Evolutionary conservation across 2,329 filamentous ascomycete species (phyloP).

Genomic region (Fusarium acutatum): DNA sequence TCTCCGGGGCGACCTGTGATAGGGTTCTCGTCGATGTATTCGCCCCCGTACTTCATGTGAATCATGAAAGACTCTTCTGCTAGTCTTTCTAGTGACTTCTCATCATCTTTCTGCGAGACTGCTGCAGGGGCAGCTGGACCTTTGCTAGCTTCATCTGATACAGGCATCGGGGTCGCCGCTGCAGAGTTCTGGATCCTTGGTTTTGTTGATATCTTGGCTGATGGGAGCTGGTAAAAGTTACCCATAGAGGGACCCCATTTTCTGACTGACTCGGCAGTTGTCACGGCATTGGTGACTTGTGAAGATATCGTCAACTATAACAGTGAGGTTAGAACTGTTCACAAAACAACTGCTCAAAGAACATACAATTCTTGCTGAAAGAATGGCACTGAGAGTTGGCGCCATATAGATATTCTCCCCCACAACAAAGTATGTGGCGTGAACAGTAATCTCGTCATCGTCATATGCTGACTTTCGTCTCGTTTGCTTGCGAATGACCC

Average conservation of each 20-base stretch:
- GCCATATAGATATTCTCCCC: conserved; percentile 75
- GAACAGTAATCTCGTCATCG: conserved; percentile 67
- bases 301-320: conserved; percentile 63
- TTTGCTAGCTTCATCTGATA: conserved; percentile 44
- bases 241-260: conserved; percentile 65
- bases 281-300: conserved; percentile 61
- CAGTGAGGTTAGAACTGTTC: conserved; percentile 8
- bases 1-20: conserved; percentile 73
- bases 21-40: conserved; percentile 74
- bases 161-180: conserved; percentile 57
- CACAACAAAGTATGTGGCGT: conserved; percentile 70
- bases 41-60: conserved; percentile 67
- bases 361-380: conserved; percentile 66
- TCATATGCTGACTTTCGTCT: conserved; percentile 63
- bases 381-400: conserved; percentile 66
- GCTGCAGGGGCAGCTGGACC: conserved; percentile 22
- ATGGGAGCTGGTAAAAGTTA: conserved; percentile 58
- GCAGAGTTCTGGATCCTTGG: conserved; percentile 52
- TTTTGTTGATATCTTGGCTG: conserved; percentile 38
- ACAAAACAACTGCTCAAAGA: neutral
- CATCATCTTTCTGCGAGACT: conserved; percentile 49
- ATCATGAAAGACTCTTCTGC: conserved; percentile 67
- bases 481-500: conserved; percentile 75
- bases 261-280: conserved; percentile 58
- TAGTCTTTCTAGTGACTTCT: conserved; percentile 54